Evolutionary conservation across 257 asterid genomes (phyloP), one percentile per base, ranked within the genome.

Genomic region (Gentiana macrophylla): DNA sequence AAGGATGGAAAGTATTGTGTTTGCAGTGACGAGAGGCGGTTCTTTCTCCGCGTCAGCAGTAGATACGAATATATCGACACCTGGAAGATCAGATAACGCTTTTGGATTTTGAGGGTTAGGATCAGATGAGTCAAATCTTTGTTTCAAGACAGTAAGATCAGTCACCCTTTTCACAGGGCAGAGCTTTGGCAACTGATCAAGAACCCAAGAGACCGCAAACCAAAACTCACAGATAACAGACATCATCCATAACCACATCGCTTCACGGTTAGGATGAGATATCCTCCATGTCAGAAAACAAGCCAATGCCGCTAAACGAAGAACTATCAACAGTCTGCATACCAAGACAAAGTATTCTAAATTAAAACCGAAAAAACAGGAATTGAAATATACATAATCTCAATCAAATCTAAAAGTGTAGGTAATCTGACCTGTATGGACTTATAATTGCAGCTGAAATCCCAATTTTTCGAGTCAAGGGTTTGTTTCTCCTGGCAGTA

Each of bases 181-280:
- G 44, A 86, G 80, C 73, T 90, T 90, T 3, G 97, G 97, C 0
- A 86, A 73, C 69, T 86, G 96, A 67, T 90, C 97, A 37, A 90
- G 96, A 59, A 90, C 50, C 97, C 97, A 91, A 2, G 96, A 91
- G 36, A 84, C 57, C 0, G 96, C 98, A 52, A 91, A 91, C 98
- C 98, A 91, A 32, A 87, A 72, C 61, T 91, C 98, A 62, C 98
- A 91, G 8, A 84, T 59, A 1, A 91, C 92, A 5, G 96, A 87
- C 95, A 91, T 84, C 44, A 84, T 9, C 98, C 98, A 91, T 32
- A 90, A 48, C 95, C 98, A 87, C 75, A 84, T 65, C 10, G 96
- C 95, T 12, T 91, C 95, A 12, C 64, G 96, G 62, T 86, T 91
- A 8, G 96, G 94, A 68, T 90, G 93, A 60, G 72, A 71, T 43